Evolutionary conservation across 163 green algal species (phyloP).

Genomic region (Scenedesmus sp.): DNA sequence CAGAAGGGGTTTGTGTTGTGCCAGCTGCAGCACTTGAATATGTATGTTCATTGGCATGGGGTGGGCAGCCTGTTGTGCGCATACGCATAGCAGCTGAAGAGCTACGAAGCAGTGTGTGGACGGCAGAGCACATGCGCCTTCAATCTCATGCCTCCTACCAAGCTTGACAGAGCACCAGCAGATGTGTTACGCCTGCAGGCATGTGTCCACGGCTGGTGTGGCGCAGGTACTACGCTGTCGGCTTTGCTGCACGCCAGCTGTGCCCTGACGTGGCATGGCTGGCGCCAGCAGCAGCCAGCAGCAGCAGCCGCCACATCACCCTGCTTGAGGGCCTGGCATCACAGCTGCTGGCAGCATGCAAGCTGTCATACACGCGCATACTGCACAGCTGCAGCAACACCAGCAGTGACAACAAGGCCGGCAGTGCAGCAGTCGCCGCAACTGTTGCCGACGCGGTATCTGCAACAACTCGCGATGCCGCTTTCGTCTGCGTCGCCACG

Average conservation of each 20-base stretch:
- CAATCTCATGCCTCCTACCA: background rate
- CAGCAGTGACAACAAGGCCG: background rate
- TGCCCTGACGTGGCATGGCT: background rate
- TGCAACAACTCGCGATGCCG: background rate
- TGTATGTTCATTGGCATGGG: background rate
- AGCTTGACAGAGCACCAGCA: too few relatives aligned
- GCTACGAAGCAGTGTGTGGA: too few relatives aligned
- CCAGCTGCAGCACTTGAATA: background rate
- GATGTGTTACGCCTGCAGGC: background rate
- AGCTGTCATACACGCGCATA: background rate
- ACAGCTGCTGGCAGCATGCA: background rate
- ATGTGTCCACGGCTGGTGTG: background rate
- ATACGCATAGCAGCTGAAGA: too few relatives aligned
- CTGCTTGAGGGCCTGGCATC: background rate
- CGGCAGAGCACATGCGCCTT: background rate
- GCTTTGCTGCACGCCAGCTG: slow-evolving; percentile 33
- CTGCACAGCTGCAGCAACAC: background rate
- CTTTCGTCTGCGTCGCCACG: background rate
- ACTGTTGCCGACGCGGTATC: background rate
- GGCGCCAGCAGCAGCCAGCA: background rate
- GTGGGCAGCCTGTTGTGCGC: background rate
- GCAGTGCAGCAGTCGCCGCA: background rate
- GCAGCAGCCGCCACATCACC: background rate
- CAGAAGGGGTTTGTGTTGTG: background rate
- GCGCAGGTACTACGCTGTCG: slow-evolving; percentile 24